Percentiles rank a stretch among this genome's conserved stretches.
These are phyloP conservation scores for Huiozyma naganishii DNA, from an alignment of 805 yeast species.

Conservation along the genomic window DNA sequence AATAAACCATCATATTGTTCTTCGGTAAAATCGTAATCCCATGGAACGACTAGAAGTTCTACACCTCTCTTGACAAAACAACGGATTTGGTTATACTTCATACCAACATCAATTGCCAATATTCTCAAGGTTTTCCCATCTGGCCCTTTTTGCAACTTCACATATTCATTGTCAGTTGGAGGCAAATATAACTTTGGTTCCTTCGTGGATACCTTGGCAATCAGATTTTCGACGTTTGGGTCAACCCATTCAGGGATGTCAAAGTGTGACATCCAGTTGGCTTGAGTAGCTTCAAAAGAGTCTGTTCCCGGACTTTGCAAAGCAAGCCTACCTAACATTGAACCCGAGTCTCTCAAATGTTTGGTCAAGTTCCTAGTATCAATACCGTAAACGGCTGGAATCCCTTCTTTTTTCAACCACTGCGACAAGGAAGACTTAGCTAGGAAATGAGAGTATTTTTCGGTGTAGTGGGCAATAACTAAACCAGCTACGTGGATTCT, in stretches of 20 bases:
- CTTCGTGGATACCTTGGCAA: conserved; percentile 76
- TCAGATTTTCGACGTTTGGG: conserved; percentile 86
- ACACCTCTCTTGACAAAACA: conserved; percentile 95
- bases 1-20: conserved; percentile 92
- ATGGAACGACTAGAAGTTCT: conserved; percentile 90
- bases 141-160: conserved; percentile 43
- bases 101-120: conserved; percentile 91
- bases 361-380: conserved; percentile 95
- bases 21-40: conserved; percentile 74
- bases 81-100: conserved; percentile 95
- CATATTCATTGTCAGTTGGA: conserved; percentile 30
- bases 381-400: conserved; percentile 96
- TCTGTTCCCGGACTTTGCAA: conserved; percentile 37
- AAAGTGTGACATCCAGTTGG: conserved; percentile 52
- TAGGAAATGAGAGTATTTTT: conserved; percentile 85
- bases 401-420: conserved; percentile 85
- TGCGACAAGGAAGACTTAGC: conserved; percentile 86
- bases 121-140: conserved; percentile 74
- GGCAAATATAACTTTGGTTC: conserved; percentile 74
- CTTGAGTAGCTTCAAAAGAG: conserved; percentile 23
- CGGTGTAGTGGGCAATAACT: conserved; percentile 93
- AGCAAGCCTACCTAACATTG: conserved; percentile 82
- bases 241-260: conserved; percentile 82
- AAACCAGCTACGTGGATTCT: conserved; percentile 93
- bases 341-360: conserved; percentile 83